Evolutionary conservation across 768 basidiomycete species (phyloP).

Genomic region (Boletus rufocinnamomeus): DNA sequence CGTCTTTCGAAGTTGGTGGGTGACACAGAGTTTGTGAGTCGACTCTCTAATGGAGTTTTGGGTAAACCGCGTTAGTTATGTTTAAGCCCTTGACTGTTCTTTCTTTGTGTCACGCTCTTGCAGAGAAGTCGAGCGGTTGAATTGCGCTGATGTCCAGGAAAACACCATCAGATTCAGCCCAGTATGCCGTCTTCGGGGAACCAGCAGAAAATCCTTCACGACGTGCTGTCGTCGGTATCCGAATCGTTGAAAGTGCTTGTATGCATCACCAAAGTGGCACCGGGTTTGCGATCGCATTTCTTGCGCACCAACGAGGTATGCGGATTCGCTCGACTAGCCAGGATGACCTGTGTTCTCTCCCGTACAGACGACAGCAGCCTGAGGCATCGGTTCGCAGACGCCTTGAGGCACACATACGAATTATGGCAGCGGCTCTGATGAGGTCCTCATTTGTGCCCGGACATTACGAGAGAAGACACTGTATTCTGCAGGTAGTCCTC

Average conservation of each 20-base stretch:
- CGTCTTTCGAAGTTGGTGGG: conserved; percentile 66
- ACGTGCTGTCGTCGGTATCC: conserved; percentile 66
- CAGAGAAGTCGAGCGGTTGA: neutral
- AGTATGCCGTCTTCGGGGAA: conserved; percentile 54
- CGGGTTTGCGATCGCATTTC: conserved; percentile 74
- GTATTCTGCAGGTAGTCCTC: too few species aligned
- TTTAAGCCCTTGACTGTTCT: neutral
- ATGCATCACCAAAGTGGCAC: conserved; percentile 62
- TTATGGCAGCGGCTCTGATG: too few species aligned
- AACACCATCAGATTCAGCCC: conserved; percentile 61
- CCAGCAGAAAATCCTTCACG: conserved; percentile 60
- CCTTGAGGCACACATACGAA: conserved; percentile 75
- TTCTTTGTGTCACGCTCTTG: neutral
- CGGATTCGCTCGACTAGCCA: neutral
- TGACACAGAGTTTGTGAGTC: conserved; percentile 70
- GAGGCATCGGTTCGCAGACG: conserved; percentile 82
- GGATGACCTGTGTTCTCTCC: neutral
- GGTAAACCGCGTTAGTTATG: too few species aligned
- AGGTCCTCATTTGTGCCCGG: too few species aligned
- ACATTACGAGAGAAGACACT: too few species aligned
- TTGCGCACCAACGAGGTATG: conserved; percentile 73
- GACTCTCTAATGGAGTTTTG: too few species aligned
- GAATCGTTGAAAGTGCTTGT: conserved; percentile 72
- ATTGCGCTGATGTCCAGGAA: conserved; percentile 46
- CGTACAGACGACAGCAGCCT: conserved; percentile 56